Evolutionary conservation across 768 basidiomycete species (phyloP).

Genomic region (Agaricus blazei): DNA sequence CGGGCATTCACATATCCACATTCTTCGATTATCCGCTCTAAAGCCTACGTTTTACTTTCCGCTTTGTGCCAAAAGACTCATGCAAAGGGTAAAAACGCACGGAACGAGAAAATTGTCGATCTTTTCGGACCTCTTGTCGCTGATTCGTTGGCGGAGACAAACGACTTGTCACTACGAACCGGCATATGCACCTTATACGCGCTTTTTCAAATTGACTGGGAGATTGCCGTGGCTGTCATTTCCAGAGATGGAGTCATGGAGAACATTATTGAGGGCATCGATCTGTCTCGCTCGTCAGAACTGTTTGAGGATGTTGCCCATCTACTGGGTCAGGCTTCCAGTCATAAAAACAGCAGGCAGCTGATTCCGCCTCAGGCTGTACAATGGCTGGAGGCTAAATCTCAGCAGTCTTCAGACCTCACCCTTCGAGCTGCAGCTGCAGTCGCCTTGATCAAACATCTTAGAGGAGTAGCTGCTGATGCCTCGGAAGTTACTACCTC

Average conservation of each 20-base stretch:
- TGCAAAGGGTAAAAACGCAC: conserved; percentile 26
- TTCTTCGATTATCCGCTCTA: conserved; percentile 42
- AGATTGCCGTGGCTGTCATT: conserved; percentile 62
- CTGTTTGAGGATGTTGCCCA: conserved; percentile 63
- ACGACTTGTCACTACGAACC: conserved; percentile 45
- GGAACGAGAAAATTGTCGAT: conserved; percentile 42
- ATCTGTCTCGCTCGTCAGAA: conserved; percentile 46
- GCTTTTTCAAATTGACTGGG: conserved; percentile 79
- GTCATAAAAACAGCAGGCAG: conserved; percentile 67
- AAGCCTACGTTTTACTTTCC: conserved; percentile 67
- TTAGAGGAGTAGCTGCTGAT: conserved; percentile 50
- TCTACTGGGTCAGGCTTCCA: conserved; percentile 70
- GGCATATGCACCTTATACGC: conserved; percentile 70
- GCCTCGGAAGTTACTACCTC: conserved; percentile 24
- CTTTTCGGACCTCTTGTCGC: conserved; percentile 48
- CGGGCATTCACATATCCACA: conserved; percentile 42
- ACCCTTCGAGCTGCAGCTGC: conserved; percentile 57
- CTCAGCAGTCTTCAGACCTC: conserved; percentile 39
- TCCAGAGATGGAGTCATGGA: conserved; percentile 57
- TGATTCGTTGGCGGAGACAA: conserved; percentile 47
- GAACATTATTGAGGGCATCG: conserved; percentile 63
- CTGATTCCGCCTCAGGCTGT: conserved; percentile 50
- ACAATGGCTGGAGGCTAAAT: conserved; percentile 64
- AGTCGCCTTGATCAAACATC: conserved; percentile 76
- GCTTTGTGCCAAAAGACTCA: conserved; percentile 61